Base-by-base conservation (phyloP, 176 grass and related monocot genomes). In the Avena sativa region DNA sequence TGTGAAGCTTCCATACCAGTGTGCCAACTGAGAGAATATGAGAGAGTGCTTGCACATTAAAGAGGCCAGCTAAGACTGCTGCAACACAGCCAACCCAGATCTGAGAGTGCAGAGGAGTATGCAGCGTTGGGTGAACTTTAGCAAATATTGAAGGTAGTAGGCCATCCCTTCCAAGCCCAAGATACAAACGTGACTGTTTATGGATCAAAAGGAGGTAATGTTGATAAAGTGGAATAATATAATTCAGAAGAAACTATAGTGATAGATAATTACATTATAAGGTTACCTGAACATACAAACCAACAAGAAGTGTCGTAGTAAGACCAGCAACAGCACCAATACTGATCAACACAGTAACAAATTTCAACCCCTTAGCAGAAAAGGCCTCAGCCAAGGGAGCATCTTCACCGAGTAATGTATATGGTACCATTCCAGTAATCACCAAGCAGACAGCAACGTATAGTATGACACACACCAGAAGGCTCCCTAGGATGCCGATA, bases 11-110 rank as follows among this genome's bases (percentile, higher is more conserved):
- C 16, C 78, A 16, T 94, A 99, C 97, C 97, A 96, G 85, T 44
- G 97, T 99, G 34, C 97, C 97, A 48, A 99, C 92, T 26, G 97
- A 99, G 78, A 96, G 97, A 92, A 99, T 99, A 90, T 99, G 97
- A 65, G 97, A 99, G 17, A 99, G 92, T 58, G 90, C 74, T 66
- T 76, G 58, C 48, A 96, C 94, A 89, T 96, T 99, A 73, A 99
- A 93, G 84, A 99, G 88, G 58, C 97, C 97, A 40, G 90, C 89
- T 87, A 99, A 79, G 53, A 96, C 81, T 62, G 84, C 93, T 55
- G 94, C 97, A 89, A 99, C 94, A 89, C 87, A 85, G 78, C 94
- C 97, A 75, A 96, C 97, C 92, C 94, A 99, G 62, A 96, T 91
- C 88, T 99, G 97, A 79, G 97, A 99, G n/a, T 96, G 89, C 56